Evolutionary conservation across 2,329 filamentous ascomycete genomes (phyloP), one percentile per base, ranked within the genome.

Genomic region (Chrysoporthe deuterocubensis): DNA sequence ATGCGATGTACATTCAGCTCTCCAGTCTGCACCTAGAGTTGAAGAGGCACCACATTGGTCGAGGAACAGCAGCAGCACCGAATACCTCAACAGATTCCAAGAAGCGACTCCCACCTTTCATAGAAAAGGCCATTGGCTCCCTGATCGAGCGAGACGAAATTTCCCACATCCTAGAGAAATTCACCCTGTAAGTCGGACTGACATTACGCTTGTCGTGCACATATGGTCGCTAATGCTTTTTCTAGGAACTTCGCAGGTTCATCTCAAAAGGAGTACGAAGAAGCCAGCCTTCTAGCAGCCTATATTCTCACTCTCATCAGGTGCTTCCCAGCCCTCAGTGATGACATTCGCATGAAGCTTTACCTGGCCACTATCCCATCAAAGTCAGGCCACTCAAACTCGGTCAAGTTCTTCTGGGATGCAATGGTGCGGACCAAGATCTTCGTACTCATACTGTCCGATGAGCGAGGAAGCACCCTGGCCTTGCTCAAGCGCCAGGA

Each of bases 311-410:
- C 92, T 0, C 81, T 99, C 3, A 82, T 98, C 4, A 88, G 92
- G 68, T 94, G 94, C 73, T 98, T 98, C 72, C 94, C 95, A 9
- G 82, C 85, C 7, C 86, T 89, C 68, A 90, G 90, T 3, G 94
- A 97, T 74, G 94, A 97, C 68, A 96, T 97, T 69, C 90, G 94
- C 32, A 97, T 98, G 93, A 95, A 93, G 81, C 83, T 98, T 0
- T 98, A 96, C 75, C 84, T 96, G 52, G 92, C 93, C 0, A 88
- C 91, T 56, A 83, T 92, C 4, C 79, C 84, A 2, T 80, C 75
- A 63, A 77, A 74, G 72, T 80, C 68, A 67, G 69, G 80, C 75
- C 69, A 75, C 11, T 58, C 90, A 9, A 91, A 92, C 0, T 89
- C 92, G 0, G 89, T 95, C 67, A 90, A 91, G 72, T 97, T 93